phyloP scores from a whole-genome alignment of 176 grass and related monocot genomes.

The Ampelocalamus luodianensis region DNA sequence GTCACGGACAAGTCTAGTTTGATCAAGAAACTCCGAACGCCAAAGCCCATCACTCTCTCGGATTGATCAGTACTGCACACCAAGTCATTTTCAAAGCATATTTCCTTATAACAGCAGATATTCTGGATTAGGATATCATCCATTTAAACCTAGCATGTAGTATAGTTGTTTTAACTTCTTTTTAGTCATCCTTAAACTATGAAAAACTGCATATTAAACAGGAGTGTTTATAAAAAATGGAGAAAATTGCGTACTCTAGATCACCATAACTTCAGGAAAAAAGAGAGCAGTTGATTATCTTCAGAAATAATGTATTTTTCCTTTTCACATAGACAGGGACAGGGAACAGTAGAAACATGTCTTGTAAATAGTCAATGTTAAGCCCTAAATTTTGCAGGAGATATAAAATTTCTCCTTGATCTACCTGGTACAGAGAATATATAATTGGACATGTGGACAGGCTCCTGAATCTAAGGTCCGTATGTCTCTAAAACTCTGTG shows the following conservation, averaged over 20 bases:
- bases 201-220: background rate
- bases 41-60: constrained; percentile 29
- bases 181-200: background rate
- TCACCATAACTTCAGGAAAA: background rate
- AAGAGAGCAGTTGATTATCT: background rate
- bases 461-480: constrained; percentile 46
- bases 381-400: background rate
- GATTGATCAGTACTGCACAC: constrained; percentile 23
- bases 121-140: constrained; percentile 23
- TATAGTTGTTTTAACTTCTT: background rate
- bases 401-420: background rate
- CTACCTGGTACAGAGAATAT: constrained; percentile 32
- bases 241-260: background rate
- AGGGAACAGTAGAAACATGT: background rate
- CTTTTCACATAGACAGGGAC: background rate
- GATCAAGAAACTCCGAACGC: constrained; percentile 31
- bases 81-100: constrained; percentile 45
- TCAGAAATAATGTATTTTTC: background rate
- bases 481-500: constrained; percentile 34
- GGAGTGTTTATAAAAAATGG: background rate
- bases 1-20: constrained; percentile 41
- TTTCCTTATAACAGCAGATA: constrained; percentile 50
- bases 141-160: background rate
- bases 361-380: background rate
- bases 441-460: constrained; percentile 39